Base-by-base conservation (phyloP, 1,139 yeast species). In the Candida dubliniensis region DNA sequence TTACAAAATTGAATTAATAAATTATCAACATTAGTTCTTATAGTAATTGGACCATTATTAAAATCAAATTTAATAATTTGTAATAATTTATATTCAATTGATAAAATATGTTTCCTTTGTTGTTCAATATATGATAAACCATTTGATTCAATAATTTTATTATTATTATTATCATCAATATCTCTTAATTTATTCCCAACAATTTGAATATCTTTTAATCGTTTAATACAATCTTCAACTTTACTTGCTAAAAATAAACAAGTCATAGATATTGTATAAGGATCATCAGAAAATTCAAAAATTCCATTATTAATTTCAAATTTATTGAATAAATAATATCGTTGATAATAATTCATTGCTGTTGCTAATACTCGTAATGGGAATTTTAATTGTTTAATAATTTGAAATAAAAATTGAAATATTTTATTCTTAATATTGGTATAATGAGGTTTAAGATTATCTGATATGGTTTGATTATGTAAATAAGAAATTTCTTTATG, bases 151-250 rank as follows among this genome's bases (percentile, higher is more conserved):
- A 47, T 57, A 58, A 36, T 52, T 13, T 45, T 45, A 43, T 55
- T 58, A 27, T 61, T 64, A 38, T 45, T 45, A 43, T 55, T 58
- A 27, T 61, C 65, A 38, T 55, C 58, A 13, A 59, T 47, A 43
- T 71, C 76, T 46, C 76, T 58, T 33, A 72, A 48, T 49, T 67
- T 70, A 51, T 72, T 72, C n/a, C 72, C 71, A 10, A 68, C 69
- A 2, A 56, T 44, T 38, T 85, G 76, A 10, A 79, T 70, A 42
- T 87, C 93, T 47, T 81, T 72, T 13, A 86, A 66, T 56, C 87
- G 86, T 63, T 91, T 91, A 34, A 91, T 84, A 35, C 96, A 90
- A 59, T 91, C 98, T 58, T 89, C 96, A 54, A 84, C 82, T 61
- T 93, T 91, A 36, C 86, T 74, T 2, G 97, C 88, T 31, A 90